Evolutionary conservation across 2,329 filamentous ascomycete genomes (phyloP).

Genomic region (Hypoxylon sp.): DNA sequence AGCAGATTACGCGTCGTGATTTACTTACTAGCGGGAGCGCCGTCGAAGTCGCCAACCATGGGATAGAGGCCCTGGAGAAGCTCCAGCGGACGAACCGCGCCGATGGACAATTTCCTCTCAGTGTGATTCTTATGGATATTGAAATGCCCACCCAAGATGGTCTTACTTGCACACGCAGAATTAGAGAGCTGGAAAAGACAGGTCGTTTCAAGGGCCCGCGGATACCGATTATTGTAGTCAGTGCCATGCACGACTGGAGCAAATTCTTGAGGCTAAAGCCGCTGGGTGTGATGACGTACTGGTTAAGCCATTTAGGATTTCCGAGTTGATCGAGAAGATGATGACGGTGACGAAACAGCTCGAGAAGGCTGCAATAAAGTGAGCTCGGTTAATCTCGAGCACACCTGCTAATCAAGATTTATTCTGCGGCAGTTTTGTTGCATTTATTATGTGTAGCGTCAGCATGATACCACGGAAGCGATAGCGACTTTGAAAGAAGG

Average conservation of each 20-base stretch:
- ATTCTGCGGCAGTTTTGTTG: constrained; percentile 14
- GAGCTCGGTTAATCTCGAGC: not conserved
- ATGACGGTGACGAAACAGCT: constrained; percentile 60
- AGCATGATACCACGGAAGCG: constrained; percentile 42
- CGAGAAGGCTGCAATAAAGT: constrained; percentile 37
- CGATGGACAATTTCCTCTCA: constrained; percentile 59
- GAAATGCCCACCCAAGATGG: constrained; percentile 84
- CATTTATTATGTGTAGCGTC: constrained; percentile 33
- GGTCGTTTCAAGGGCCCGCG: constrained; percentile 66
- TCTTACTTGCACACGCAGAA: constrained; percentile 74
- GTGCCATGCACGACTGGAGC: constrained; percentile 75
- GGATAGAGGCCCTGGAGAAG: constrained; percentile 69
- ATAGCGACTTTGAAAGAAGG: constrained; percentile 29
- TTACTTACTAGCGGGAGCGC: constrained; percentile 71
- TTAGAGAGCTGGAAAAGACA: constrained; percentile 72
- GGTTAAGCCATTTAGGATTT: constrained; percentile 79
- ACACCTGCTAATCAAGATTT: not conserved
- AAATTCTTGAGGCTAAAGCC: constrained; percentile 66
- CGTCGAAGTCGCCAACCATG: constrained; percentile 73
- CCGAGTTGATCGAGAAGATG: constrained; percentile 73
- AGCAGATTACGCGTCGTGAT: constrained; percentile 73
- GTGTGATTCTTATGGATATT: constrained; percentile 80
- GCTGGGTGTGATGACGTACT: constrained; percentile 75
- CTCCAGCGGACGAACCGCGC: constrained; percentile 45
- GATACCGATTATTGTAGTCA: constrained; percentile 76